These are phyloP conservation scores for Alternaria novae-zelandiae DNA, from an alignment of 2,329 filamentous ascomycete genomes.

Conservation along the genomic window DNA sequence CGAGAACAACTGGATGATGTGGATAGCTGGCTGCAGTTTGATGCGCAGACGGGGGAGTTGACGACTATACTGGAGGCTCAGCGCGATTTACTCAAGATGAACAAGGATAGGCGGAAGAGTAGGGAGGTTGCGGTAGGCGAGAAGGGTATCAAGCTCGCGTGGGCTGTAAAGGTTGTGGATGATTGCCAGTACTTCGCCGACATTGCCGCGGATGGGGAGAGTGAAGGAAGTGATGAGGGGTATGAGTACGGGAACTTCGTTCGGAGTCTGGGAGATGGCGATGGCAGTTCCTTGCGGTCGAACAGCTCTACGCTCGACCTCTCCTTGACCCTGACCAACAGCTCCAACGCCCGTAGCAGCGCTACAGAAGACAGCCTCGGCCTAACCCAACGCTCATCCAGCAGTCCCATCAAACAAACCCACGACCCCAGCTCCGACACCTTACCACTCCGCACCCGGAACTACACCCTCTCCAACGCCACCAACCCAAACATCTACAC, in stretches of 20 bases:
- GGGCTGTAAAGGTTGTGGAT: constrained; percentile 19
- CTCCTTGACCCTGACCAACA: background rate
- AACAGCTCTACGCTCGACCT: background rate
- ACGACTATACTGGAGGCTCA: constrained; percentile 21
- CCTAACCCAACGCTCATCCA: background rate
- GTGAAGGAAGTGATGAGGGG: constrained; percentile 6
- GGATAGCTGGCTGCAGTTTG: constrained; percentile 12
- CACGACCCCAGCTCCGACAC: background rate
- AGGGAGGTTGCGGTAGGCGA: constrained; percentile 1
- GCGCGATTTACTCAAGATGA: constrained; percentile 16
- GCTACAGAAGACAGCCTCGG: fast-evolving
- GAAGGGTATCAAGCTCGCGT: constrained; percentile 13
- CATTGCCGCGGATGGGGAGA: background rate
- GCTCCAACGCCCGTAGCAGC: background rate
- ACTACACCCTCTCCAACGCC: background rate
- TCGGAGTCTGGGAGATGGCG: background rate
- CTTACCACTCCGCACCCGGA: background rate
- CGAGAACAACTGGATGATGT: background rate
- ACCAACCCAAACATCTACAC: background rate
- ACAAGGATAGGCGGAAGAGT: constrained; percentile 8
- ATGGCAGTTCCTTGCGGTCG: background rate
- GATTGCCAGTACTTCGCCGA: constrained; percentile 11
- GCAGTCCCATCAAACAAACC: background rate
- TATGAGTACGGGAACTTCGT: constrained; percentile 11
- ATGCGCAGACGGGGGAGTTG: constrained; percentile 1